These are phyloP conservation scores for Phialocephala subalpina DNA, from an alignment of 2,329 filamentous ascomycete genomes.

Conservation along the genomic window DNA sequence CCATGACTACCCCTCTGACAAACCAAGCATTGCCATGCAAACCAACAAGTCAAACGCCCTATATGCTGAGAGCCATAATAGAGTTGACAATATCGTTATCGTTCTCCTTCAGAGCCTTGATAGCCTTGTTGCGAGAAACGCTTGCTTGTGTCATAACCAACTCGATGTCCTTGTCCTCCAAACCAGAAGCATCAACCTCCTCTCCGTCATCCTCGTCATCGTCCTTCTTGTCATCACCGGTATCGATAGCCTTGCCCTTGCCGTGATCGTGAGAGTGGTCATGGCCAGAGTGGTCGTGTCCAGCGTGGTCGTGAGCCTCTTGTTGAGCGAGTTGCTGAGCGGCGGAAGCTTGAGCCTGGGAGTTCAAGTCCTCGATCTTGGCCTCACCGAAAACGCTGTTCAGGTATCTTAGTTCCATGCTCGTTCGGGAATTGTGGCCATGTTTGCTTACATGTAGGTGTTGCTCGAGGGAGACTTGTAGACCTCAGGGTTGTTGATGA, in stretches of 20 bases:
- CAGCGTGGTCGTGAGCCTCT: constrained; percentile 59
- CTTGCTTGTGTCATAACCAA: constrained; percentile 98
- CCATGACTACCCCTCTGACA: constrained; percentile 9
- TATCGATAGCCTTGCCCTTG: constrained; percentile 66
- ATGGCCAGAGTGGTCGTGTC: constrained; percentile 64
- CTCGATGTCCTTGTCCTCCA: constrained; percentile 99
- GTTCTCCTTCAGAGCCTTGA: constrained; percentile 99
- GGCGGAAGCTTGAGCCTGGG: constrained; percentile 93
- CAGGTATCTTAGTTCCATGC: constrained; percentile 25
- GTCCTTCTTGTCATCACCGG: constrained; percentile 75
- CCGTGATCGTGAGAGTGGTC: constrained; percentile 79
- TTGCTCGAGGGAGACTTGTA: constrained; percentile 99
- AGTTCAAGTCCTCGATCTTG: constrained; percentile 99
- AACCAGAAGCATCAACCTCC: constrained; percentile 91
- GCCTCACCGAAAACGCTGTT: constrained; percentile 97
- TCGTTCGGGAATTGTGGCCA: too few species aligned
- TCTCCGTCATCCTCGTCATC: constrained; percentile 91
- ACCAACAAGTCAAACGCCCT: constrained; percentile 40
- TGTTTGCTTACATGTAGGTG: constrained; percentile 97
- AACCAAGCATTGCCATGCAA: constrained; percentile 13
- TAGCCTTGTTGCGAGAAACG: constrained; percentile 96
- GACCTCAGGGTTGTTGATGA: constrained; percentile 99
- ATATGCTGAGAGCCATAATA: constrained; percentile 97
- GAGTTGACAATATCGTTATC: constrained; percentile 99
- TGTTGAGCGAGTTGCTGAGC: constrained; percentile 91